Evolutionary conservation across 106 monocot species (phyloP).

Genomic region (Allium sativum): DNA sequence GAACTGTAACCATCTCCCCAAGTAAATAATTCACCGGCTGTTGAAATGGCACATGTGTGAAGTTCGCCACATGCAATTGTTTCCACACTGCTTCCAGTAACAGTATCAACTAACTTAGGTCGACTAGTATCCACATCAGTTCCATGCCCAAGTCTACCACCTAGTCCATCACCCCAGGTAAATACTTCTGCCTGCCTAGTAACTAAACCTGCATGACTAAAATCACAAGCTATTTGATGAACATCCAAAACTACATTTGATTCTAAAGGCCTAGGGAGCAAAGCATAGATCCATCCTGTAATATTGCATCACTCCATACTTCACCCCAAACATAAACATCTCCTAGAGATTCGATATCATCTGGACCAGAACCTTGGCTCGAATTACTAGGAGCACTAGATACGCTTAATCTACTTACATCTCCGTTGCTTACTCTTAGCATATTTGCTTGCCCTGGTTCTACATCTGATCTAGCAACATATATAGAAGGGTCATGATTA

Average conservation of each 20-base stretch:
- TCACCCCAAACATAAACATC: slow-evolving; percentile 91
- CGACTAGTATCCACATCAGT: slow-evolving; percentile 36
- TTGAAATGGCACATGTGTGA: slow-evolving; percentile 68
- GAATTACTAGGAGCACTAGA: slow-evolving; percentile 78
- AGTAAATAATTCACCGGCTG: slow-evolving; percentile 62
- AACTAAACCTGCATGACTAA: slow-evolving; percentile 58
- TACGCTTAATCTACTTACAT: slow-evolving; percentile 50
- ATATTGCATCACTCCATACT: slow-evolving; percentile 45
- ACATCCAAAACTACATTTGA: slow-evolving; percentile 78
- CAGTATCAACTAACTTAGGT: slow-evolving; percentile 54
- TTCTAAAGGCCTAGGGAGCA: slow-evolving; percentile 62
- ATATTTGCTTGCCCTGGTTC: slow-evolving; percentile 50
- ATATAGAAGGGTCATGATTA: slow-evolving; percentile 20
- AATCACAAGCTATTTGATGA: slow-evolving; percentile 61
- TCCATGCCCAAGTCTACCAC: slow-evolving; percentile 75
- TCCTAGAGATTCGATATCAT: slow-evolving; percentile 75
- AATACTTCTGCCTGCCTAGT: slow-evolving; percentile 85
- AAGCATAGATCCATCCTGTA: slow-evolving; percentile 26
- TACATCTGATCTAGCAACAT: slow-evolving; percentile 51
- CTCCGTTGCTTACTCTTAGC: slow-evolving; percentile 55
- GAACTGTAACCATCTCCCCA: slow-evolving; percentile 66
- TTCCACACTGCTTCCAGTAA: slow-evolving; percentile 41
- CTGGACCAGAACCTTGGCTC: slow-evolving; percentile 65
- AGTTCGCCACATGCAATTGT: slow-evolving; percentile 66
- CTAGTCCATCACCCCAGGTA: slow-evolving; percentile 78